Conservation (phyloP, 2,329 filamentous ascomycete species). For the Didymella lethalis region DNA sequence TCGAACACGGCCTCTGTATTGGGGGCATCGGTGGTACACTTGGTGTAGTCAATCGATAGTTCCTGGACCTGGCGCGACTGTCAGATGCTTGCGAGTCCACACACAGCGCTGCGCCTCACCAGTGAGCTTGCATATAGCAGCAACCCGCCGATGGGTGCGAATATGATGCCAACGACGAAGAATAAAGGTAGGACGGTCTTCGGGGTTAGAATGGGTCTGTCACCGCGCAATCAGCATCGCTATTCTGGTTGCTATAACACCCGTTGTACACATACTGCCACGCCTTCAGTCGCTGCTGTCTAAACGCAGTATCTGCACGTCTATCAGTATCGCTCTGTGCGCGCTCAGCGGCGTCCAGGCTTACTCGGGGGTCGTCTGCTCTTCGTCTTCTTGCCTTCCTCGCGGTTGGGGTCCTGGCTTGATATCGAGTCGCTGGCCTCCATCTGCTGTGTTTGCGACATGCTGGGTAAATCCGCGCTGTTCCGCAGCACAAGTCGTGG, state of each 20-base stretch:
- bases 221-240: constrained; percentile 50
- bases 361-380: constrained; percentile 89
- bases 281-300: constrained; percentile 95
- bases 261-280: constrained; percentile 80
- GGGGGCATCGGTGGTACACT: constrained; percentile 70
- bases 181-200: constrained; percentile 93
- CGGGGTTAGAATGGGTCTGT: constrained; percentile 89
- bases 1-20: constrained; percentile 28
- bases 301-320: constrained; percentile 84
- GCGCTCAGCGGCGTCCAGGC: constrained; percentile 36
- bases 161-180: constrained; percentile 88
- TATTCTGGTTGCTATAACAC: neutral
- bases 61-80: constrained; percentile 76
- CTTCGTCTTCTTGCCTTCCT: constrained; percentile 72
- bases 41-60: constrained; percentile 87
- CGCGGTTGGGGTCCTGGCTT: constrained; percentile 53
- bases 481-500: constrained; percentile 38
- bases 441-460: constrained; percentile 57
- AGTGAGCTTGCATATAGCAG: constrained; percentile 84
- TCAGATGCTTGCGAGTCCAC: constrained; percentile 20
- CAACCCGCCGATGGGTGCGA: constrained; percentile 88
- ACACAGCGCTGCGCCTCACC: constrained; percentile 59
- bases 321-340: constrained; percentile 30
- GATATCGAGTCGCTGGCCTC: constrained; percentile 55
- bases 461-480: constrained; percentile 43